phyloP scores from a whole-genome alignment of 2,329 filamentous ascomycete genomes.

The Cladosporium sp. region DNA sequence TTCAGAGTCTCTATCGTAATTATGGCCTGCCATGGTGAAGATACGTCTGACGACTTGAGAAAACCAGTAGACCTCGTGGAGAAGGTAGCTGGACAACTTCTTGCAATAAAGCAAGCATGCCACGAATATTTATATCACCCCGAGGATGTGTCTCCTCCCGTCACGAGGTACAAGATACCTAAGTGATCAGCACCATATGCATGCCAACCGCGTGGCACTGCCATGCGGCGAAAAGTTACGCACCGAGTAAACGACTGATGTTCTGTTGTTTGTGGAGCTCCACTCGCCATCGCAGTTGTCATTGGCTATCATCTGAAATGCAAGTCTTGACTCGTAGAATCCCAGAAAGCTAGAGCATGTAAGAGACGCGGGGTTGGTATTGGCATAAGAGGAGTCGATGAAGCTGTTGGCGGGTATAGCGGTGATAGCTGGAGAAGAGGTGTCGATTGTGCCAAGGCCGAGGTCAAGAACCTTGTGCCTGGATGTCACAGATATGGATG shows the following conservation, averaged over 20 bases:
- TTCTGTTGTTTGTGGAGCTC: neutral
- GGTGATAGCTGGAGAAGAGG: neutral
- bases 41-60: too few relatives aligned
- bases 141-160: neutral
- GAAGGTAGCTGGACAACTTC: too few relatives aligned
- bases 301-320: neutral
- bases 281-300: neutral
- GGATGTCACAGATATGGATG: too few relatives aligned
- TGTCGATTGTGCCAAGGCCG: constrained; percentile 2
- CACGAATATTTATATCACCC: too few relatives aligned
- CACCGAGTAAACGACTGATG: neutral
- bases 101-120: too few relatives aligned
- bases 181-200: neutral
- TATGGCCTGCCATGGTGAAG: too few relatives aligned
- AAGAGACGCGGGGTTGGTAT: constrained; percentile 11
- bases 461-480: constrained; percentile 1
- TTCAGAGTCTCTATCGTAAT: neutral
- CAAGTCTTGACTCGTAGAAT: constrained; percentile 1
- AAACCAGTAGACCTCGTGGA: too few relatives aligned
- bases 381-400: constrained; percentile 3
- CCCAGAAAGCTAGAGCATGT: neutral
- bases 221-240: neutral
- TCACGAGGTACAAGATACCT: constrained; percentile 8
- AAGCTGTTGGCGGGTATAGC: constrained; percentile 3
- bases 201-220: constrained; percentile 8